These are phyloP conservation scores for Gyrodon lividus DNA, from an alignment of 768 basidiomycete genomes.

Conservation along the genomic window DNA sequence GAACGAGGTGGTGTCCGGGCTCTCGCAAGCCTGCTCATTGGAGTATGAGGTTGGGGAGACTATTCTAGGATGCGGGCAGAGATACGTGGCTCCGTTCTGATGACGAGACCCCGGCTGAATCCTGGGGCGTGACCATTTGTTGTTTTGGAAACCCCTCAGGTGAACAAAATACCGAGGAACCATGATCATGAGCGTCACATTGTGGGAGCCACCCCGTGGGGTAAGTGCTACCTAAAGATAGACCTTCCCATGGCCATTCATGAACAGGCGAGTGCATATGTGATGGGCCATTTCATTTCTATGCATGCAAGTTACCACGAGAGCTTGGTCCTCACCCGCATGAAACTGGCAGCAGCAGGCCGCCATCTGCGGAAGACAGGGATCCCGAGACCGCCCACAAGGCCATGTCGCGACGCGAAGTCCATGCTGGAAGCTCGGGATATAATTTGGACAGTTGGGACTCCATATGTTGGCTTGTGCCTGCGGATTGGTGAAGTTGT, in stretches of 20 bases:
- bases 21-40: background rate
- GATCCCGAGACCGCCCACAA: too few species aligned
- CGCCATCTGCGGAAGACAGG: too few species aligned
- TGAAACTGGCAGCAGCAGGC: too few species aligned
- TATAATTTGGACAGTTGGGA: too few species aligned
- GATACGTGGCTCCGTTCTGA: background rate
- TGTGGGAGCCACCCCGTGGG: background rate
- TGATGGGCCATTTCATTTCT: too few species aligned
- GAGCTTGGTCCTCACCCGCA: background rate
- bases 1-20: background rate
- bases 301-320: background rate
- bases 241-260: background rate
- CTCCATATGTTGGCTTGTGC: too few species aligned
- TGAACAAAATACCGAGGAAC: constrained; percentile 4
- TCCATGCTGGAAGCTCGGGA: too few species aligned
- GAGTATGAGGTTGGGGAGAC: background rate
- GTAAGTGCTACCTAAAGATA: constrained; percentile 11
- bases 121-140: too few species aligned
- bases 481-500: background rate
- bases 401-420: too few species aligned
- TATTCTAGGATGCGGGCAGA: background rate
- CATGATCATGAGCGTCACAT: background rate
- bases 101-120: background rate
- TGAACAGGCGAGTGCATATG: too few species aligned
- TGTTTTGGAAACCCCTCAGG: too few species aligned